Evolutionary conservation across 2,329 filamentous ascomycete species (phyloP).

Genomic region (Biscogniauxia mediterranea): DNA sequence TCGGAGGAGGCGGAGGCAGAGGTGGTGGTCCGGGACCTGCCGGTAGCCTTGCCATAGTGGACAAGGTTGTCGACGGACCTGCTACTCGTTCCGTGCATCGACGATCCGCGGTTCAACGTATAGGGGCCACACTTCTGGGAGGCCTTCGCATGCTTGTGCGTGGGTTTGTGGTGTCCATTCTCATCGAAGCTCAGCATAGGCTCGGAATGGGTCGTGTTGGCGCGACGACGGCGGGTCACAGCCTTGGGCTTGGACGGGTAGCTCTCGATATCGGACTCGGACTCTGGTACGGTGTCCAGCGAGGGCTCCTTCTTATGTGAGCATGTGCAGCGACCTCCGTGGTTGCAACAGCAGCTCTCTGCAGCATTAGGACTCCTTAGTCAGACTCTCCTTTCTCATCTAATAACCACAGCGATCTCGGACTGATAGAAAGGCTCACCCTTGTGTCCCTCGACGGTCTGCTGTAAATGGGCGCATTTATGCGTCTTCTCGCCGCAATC

Average conservation of each 20-base stretch:
- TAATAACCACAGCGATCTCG: constrained; percentile 9
- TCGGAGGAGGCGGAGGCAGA: constrained; percentile 38
- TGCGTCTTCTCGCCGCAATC: constrained; percentile 93
- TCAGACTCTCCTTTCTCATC: constrained; percentile 27
- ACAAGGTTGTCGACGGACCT: constrained; percentile 45
- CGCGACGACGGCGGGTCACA: constrained; percentile 50
- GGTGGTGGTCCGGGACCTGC: constrained; percentile 36
- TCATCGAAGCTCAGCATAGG: constrained; percentile 59
- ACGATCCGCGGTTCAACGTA: constrained; percentile 57
- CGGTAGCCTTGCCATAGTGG: constrained; percentile 38
- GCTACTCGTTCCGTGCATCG: constrained; percentile 51
- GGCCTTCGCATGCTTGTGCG: constrained; percentile 58
- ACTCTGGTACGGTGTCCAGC: constrained; percentile 65
- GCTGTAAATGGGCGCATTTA: constrained; percentile 61
- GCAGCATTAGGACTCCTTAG: constrained; percentile 25
- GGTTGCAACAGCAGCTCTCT: constrained; percentile 70
- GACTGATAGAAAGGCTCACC: constrained; percentile 44
- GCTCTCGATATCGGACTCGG: constrained; percentile 54
- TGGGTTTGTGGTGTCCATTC: constrained; percentile 63
- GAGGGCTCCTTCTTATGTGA: constrained; percentile 59
- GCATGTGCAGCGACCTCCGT: constrained; percentile 66
- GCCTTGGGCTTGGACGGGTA: constrained; percentile 40
- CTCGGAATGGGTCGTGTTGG: constrained; percentile 63
- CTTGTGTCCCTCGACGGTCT: constrained; percentile 56
- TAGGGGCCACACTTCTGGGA: constrained; percentile 64